Base-by-base conservation (phyloP, 2,329 filamentous ascomycete species). In the Fusarium sp. region DNA sequence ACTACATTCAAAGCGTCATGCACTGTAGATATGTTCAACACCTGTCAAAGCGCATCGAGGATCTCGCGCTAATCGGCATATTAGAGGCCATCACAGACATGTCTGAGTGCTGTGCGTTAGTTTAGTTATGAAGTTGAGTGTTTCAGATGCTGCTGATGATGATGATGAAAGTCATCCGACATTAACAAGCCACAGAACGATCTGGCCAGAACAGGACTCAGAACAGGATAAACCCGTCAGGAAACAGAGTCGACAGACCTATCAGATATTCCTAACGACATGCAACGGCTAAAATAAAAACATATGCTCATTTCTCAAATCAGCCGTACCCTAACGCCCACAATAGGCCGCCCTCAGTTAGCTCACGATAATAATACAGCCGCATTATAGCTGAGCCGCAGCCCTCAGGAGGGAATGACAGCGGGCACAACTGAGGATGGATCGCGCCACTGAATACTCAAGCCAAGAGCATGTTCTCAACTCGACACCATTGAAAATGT, bases 21-120 rank as follows among this genome's bases (percentile, higher is more conserved):
- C 30, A 58, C 36, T 45, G 39, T 61, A 69, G 51, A 65, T 59
- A 53, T 33, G 26, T 42, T 48, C 65, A 65, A 58, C 66, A 33
- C 70, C 41, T 45, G 58, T 69, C 66, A 69, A 64, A 69, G 66
- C 66, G 66, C 54, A 53, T 67, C 51, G 65, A 33, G 41, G 30
- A 65, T 65, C 58, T 56, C 51, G 41, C 51, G 65, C 51, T 69
- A 65, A 70, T 70, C 59, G 66, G 42, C 36, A 39, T 36, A 33
- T 35, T 24, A 39, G 44, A 41, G 33, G 39, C 7, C 28, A 56
- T 45, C 47, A n/a, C 24, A 51, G 44, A 30, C 62, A 36, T 41
- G 7, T 26, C 22, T 30, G 33, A 51, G 62, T 65, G 51, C 65
- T 60, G 45, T 65, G 66, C 66, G 65, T 68, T 44, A 47, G 42